Conservation (phyloP, 2,329 filamentous ascomycete species). For the Aureobasidium melanogenum region DNA sequence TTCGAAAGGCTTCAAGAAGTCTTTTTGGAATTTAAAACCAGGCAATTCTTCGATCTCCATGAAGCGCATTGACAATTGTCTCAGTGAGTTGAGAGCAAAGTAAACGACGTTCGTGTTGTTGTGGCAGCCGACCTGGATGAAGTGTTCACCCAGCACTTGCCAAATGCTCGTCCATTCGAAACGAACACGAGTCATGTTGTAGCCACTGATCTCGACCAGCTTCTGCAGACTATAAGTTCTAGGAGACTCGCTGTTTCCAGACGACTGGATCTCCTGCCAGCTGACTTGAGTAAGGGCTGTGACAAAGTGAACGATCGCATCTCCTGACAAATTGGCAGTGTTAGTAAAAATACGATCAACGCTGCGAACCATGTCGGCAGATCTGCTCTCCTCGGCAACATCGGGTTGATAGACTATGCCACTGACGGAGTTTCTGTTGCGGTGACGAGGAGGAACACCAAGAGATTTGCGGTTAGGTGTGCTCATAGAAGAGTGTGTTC, state of each 20-base stretch:
- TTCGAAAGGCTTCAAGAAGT: constrained; percentile 97
- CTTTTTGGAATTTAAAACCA: constrained; percentile 99
- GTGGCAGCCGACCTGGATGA: constrained; percentile 95
- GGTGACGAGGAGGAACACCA: constrained; percentile 48
- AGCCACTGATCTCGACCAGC: constrained; percentile 96
- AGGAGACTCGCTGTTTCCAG: constrained; percentile 88
- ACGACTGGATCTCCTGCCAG: constrained; percentile 98
- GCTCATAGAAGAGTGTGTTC: constrained; percentile 42
- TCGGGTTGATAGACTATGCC: constrained; percentile 53
- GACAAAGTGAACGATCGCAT: constrained; percentile 93
- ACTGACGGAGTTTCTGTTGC: constrained; percentile 35
- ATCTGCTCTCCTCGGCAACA: constrained; percentile 84
- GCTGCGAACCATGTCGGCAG: constrained; percentile 82
- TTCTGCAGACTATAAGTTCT: constrained; percentile 97
- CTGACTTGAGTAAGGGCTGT: constrained; percentile 88
- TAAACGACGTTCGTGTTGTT: constrained; percentile 95
- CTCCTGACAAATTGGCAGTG: constrained; percentile 83
- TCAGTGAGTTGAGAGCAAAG: constrained; percentile 89
- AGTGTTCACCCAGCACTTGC: constrained; percentile 95
- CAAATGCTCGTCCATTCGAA: constrained; percentile 99
- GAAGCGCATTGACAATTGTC: constrained; percentile 96
- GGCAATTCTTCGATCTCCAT: constrained; percentile 97
- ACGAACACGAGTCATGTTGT: constrained; percentile 97
- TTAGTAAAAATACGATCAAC: constrained; percentile 97
- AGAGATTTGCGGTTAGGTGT: constrained; percentile 54